Percentiles rank a stretch among this genome's conserved stretches.
Conservation (phyloP, 1,284 basidiomycete genomes). For the Cutaneotrichosporon sp. region DNA sequence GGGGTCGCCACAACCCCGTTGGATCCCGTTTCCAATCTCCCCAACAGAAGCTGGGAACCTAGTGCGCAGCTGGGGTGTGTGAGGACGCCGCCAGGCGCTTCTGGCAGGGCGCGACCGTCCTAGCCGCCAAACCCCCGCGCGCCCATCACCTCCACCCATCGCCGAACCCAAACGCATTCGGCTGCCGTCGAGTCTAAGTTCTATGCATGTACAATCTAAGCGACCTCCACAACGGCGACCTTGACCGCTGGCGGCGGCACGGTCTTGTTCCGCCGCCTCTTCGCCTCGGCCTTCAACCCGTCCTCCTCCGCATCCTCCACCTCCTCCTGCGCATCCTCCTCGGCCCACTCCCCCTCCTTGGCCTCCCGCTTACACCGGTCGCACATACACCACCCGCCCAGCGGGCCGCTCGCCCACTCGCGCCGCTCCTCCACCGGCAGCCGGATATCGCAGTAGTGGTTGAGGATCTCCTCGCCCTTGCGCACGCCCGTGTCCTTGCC, state of each 20-base stretch:
- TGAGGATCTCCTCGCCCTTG: conserved; percentile 21
- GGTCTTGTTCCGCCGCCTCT: neutral
- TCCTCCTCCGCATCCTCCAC: neutral
- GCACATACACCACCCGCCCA: conserved; percentile 22
- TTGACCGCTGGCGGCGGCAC: neutral
- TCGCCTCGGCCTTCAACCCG: neutral
- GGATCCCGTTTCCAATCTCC: too few relatives aligned
- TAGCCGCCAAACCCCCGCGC: too few relatives aligned
- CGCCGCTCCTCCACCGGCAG: conserved; percentile 19
- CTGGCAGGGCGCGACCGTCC: too few relatives aligned
- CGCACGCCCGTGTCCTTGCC: conserved; percentile 4
- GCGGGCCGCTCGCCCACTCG: conserved; percentile 21
- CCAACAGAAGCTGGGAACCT: too few relatives aligned
- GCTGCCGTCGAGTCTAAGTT: neutral
- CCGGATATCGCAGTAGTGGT: conserved; percentile 23
- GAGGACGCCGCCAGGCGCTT: too few relatives aligned
- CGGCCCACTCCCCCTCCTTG: conserved; percentile 3
- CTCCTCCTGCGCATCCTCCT: neutral
- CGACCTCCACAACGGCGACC: neutral
- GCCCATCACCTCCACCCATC: too few relatives aligned
- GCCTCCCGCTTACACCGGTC: conserved; percentile 14
- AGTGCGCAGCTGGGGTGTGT: too few relatives aligned
- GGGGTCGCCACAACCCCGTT: too few relatives aligned
- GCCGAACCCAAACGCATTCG: too few relatives aligned
- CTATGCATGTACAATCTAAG: neutral